Evolutionary conservation across 169 alveolate species (phyloP), one percentile per base, ranked within the genome.

Genomic region (Neospora caninum): DNA sequence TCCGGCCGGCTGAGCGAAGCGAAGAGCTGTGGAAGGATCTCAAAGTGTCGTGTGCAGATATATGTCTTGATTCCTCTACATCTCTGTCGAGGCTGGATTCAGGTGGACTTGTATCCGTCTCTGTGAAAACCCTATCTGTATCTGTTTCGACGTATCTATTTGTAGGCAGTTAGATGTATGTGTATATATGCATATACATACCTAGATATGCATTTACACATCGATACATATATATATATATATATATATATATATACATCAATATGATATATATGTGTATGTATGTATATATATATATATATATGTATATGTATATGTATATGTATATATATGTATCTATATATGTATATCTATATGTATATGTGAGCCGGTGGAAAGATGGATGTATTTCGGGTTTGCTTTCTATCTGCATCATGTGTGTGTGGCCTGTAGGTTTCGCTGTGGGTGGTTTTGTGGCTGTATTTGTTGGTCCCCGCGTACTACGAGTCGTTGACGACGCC

Each of bases 391-490:
- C n/a, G n/a, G n/a, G n/a, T 69, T 7, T 22, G 10, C 31, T 16
- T 69, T 13, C 80, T 22, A 16, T 22, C 38, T 4, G 64, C 27
- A 18, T 7, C 64, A 18, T 53, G 64, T 53, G 64, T 18, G 64
- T 53, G 64, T 18, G 64, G 7, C 27, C 64, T 13, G 80, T 43
- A 73, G 84, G 84, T 73, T n/a, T 7, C 36, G n/a, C 18, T 36
- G 25, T 73, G 84, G 84, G 2, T 20, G 22, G 84, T 73, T 2
- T n/a, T 73, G 38, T 34, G 39, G 42, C 43, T 73, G 27, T 73
- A 36, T n/a, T n/a, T 73, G 84, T 27, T 36, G 84, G 84, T 73
- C 18, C 84, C 84, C 43, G 10, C 84, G 84, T 73, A 34, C 84
- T 73, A 73, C 84, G 73, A 64, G 73, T 64, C 73, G 16, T n/a